Evolutionary conservation across 148 eudicot species (phyloP).

Genomic region (Talinum fruticosum): DNA sequence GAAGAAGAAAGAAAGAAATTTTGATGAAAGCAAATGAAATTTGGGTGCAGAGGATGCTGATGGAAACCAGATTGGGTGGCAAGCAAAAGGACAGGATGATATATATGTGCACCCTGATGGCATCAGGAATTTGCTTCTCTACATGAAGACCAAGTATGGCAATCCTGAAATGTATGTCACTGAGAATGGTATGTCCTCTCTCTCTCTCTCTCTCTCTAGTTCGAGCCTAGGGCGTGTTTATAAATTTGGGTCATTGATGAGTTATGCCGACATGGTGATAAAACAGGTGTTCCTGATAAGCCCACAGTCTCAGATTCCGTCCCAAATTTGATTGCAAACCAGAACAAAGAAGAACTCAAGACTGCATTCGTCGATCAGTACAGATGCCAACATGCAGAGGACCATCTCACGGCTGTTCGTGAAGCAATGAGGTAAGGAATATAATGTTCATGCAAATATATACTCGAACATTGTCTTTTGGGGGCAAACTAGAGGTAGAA

Average conservation of each 20-base stretch:
- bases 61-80: conserved; percentile 1
- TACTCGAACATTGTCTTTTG: no score
- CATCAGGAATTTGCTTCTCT: no score
- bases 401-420: conserved; percentile 3
- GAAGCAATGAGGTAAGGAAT: conserved; percentile 18
- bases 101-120: conserved; percentile 13
- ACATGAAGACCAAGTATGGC: no score
- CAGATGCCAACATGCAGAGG: neutral
- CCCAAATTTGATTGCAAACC: neutral
- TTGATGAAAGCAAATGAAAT: no score
- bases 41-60: conserved; percentile 8
- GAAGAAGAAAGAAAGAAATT: no score
- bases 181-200: conserved; percentile 13
- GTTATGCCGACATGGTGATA: no score
- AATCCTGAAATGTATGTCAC: conserved; percentile 13
- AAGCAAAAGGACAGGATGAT: conserved; percentile 14
- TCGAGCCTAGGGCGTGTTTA: no score
- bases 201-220: no score
- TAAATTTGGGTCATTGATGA: no score
- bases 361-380: conserved; percentile 5
- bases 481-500: no score
- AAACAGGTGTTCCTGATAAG: conserved; percentile 10
- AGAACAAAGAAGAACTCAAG: conserved; percentile 1
- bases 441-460: no score
- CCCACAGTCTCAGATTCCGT: conserved; percentile 3